Evolutionary conservation across 495 filamentous ascomycete species (phyloP).

Genomic region (Xylaria nigripes): DNA sequence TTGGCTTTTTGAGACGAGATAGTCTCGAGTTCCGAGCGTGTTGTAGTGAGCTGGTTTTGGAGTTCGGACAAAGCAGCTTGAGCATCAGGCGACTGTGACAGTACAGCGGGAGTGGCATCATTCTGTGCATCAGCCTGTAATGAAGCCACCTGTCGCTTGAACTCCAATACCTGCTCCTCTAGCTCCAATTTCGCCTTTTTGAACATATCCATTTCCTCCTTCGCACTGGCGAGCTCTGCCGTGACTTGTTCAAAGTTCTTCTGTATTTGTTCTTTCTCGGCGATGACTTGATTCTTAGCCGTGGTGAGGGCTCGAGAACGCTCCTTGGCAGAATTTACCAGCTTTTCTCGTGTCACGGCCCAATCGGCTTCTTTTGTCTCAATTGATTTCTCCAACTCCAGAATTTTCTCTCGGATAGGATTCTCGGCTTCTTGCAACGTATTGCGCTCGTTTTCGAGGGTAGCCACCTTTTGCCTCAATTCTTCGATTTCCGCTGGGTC

Average conservation of each 20-base stretch:
- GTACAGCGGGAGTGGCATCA: conserved; percentile 7
- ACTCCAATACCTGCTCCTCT: conserved; percentile 32
- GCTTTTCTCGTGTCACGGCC: conserved; percentile 31
- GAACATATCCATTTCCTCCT: conserved; percentile 31
- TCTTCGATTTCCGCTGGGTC: conserved; percentile 87
- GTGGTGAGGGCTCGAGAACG: conserved; percentile 34
- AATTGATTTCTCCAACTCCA: conserved; percentile 33
- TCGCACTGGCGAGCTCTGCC: conserved; percentile 24
- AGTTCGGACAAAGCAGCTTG: conserved; percentile 16
- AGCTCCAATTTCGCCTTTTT: conserved; percentile 29
- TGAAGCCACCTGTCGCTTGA: conserved; percentile 28
- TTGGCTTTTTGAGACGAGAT: conserved; percentile 32
- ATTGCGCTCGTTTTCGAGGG: conserved; percentile 64
- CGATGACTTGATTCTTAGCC: conserved; percentile 32
- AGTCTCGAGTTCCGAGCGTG: conserved; percentile 33
- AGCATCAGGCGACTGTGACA: conserved; percentile 8
- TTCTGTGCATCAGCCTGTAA: conserved; percentile 27
- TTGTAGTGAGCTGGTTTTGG: conserved; percentile 24
- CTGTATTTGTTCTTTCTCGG: conserved; percentile 33
- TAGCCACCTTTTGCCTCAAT: conserved; percentile 57
- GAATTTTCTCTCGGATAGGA: conserved; percentile 49
- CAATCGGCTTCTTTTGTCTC: conserved; percentile 40
- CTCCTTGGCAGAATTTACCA: conserved; percentile 44
- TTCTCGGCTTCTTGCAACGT: conserved; percentile 50
- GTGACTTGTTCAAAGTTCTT: conserved; percentile 26